Base-by-base conservation (phyloP, 1,284 basidiomycete genomes). In the Sporisorium scitamineum region DNA sequence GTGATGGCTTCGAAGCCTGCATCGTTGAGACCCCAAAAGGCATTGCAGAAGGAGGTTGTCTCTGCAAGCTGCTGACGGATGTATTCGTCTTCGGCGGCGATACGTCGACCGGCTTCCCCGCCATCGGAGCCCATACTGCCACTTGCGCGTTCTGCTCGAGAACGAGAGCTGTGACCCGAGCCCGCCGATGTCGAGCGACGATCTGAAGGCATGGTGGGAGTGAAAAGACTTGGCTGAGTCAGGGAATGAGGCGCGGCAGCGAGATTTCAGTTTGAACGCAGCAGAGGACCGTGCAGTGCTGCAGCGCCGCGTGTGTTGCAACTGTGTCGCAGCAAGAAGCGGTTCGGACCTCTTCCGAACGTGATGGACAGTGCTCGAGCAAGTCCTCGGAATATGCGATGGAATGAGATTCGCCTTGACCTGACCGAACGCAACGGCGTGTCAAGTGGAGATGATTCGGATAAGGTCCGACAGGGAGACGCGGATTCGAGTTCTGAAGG, bases 1-100 rank as follows among this genome's bases (percentile, higher is more conserved):
- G 94, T 92, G 51, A 99, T 88, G 52, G 94, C 93, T 80, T 97
- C 94, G 73, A 93, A 95, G 24, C 95, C 95, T 29, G 89, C 91
- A 87, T 97, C 94, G 45, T 79, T 78, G 7, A 77, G 73, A 32
- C 79, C 81, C 96, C 96, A 98, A 87, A 98, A 99, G 1, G 94
- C 90, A 86, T 99, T 99, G 86, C 95, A 98, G 87, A 95, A 98
- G 87, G 96, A 93, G 79, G 68, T 73, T 11, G 71, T 63, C 39
- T 82, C 80, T 91, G 87, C 14, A 24, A 81, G 73, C 57, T 82
- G 79, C 9, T 56, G 62, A 39, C 79, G 67, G 31, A 79, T 79
- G 60, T 76, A 75, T 45, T 80, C 79, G 65, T 79, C 80, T 57
- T 81, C 79, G 16, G 73, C 80, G 3, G 80, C 80, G 50, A 70